Evolutionary conservation across 176 grass and related monocot species (phyloP).

Genomic region (Themeda triandra): DNA sequence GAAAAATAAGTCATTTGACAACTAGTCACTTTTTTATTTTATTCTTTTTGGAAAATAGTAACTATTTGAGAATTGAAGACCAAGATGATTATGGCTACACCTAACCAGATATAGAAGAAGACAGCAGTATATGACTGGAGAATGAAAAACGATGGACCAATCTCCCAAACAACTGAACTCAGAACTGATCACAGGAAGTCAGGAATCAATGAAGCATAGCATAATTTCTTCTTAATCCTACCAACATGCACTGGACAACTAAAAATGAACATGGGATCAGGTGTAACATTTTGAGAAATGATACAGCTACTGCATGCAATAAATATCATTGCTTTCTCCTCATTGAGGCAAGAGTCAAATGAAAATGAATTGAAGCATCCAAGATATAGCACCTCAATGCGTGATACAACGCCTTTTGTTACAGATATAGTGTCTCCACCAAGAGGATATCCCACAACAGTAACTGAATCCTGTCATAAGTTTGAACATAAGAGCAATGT

Average conservation of each 20-base stretch:
- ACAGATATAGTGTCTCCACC: constrained; percentile 97
- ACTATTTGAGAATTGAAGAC: constrained; percentile 12
- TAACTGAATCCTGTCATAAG: constrained; percentile 72
- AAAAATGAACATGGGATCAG: background rate
- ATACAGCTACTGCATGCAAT: background rate
- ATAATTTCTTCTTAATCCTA: constrained; percentile 24
- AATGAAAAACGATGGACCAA: background rate
- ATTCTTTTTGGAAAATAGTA: background rate
- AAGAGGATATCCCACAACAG: constrained; percentile 96
- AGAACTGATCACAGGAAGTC: constrained; percentile 3
- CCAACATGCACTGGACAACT: background rate
- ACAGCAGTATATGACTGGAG: background rate
- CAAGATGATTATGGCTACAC: constrained; percentile 12
- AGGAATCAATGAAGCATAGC: background rate
- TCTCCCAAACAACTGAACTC: background rate
- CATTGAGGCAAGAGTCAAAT: background rate
- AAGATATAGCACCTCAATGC: constrained; percentile 86
- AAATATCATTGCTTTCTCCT: constrained; percentile 11
- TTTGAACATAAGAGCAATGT: constrained; percentile 25
- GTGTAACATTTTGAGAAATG: constrained; percentile 15
- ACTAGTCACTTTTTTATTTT: background rate
- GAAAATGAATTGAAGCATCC: constrained; percentile 12
- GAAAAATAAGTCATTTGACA: constrained; percentile 7
- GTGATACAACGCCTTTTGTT: constrained; percentile 98
- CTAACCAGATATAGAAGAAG: constrained; percentile 1